Evolutionary conservation across 1,284 basidiomycete genomes (phyloP).

Genomic region (Phylloboletellus chloephorus): DNA sequence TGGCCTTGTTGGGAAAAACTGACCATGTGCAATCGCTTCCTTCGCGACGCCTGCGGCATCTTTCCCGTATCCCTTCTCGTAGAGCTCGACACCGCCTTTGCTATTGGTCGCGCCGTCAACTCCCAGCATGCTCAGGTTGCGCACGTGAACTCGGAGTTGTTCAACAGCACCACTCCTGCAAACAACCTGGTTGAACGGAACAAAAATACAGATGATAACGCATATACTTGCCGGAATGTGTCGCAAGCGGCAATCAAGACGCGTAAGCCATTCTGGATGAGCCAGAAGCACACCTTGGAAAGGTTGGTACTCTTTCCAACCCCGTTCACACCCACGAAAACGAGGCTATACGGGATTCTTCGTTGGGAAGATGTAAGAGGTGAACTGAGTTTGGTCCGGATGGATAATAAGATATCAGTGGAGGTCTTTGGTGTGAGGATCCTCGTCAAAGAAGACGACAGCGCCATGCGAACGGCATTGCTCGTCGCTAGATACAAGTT

Average conservation of each 20-base stretch:
- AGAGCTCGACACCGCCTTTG: slow-evolving; percentile 83
- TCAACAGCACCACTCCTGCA: slow-evolving; percentile 91
- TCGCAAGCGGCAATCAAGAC: slow-evolving; percentile 99
- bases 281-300: slow-evolving; percentile 98
- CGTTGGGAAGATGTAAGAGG: slow-evolving; percentile 66
- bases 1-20: slow-evolving; percentile 17
- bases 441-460: slow-evolving; percentile 85
- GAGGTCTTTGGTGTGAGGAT: slow-evolving; percentile 96
- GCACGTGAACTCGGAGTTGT: slow-evolving; percentile 93
- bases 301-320: slow-evolving; percentile 99
- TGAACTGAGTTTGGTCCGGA: slow-evolving; percentile 67
- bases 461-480: slow-evolving; percentile 76
- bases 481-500: slow-evolving; percentile 58
- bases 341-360: slow-evolving; percentile 85
- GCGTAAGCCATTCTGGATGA: slow-evolving; percentile 89
- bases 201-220: neutral
- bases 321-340: slow-evolving; percentile 99
- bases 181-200: neutral
- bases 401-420: slow-evolving; percentile 86
- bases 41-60: slow-evolving; percentile 97
- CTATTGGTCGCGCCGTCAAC: slow-evolving; percentile 62
- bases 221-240: slow-evolving; percentile 73
- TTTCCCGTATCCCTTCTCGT: slow-evolving; percentile 96
- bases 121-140: slow-evolving; percentile 88
- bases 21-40: slow-evolving; percentile 89